These are phyloP conservation scores for Gnomoniopsis sp. DNA, from an alignment of 2,329 filamentous ascomycete genomes.

Conservation along the genomic window DNA sequence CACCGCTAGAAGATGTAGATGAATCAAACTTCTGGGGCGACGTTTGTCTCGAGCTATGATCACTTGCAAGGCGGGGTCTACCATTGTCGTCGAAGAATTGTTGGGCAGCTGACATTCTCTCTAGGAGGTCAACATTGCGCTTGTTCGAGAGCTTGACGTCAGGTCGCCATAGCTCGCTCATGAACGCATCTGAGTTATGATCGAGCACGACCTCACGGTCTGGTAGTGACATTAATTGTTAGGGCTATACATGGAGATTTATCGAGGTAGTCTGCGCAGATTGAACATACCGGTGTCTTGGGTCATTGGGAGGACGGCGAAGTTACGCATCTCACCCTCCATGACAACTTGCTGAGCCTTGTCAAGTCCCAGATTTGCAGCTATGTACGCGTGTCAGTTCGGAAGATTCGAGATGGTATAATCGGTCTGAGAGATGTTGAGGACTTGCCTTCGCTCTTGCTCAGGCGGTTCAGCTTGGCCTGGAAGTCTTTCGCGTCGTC, in stretches of 20 bases:
- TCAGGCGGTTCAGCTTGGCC: slow-evolving; percentile 10
- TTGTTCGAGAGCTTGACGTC: background rate
- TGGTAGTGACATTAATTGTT: background rate
- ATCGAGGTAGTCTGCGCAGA: slow-evolving; percentile 1
- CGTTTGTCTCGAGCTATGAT: background rate
- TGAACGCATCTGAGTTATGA: background rate
- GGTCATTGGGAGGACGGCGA: background rate
- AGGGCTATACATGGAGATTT: background rate
- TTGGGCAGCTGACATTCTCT: slow-evolving; percentile 6
- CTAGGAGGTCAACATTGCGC: background rate
- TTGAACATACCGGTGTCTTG: background rate
- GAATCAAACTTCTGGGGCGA: slow-evolving; percentile 4
- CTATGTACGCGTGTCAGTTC: background rate
- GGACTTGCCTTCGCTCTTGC: slow-evolving; percentile 11
- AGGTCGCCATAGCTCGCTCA: background rate
- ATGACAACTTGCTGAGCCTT: background rate
- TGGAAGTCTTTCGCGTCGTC: slow-evolving; percentile 4
- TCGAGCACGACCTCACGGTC: background rate
- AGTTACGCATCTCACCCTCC: slow-evolving; percentile 1
- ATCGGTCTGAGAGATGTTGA: background rate
- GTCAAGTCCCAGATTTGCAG: background rate
- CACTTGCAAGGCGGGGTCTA: background rate
- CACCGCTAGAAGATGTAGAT: slow-evolving; percentile 8
- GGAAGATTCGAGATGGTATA: background rate
- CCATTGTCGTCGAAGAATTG: background rate